Percentiles rank a stretch among this genome's conserved stretches.
Conservation (phyloP, 148 eudicot genomes). For the Rhododendron henanense region DNA sequence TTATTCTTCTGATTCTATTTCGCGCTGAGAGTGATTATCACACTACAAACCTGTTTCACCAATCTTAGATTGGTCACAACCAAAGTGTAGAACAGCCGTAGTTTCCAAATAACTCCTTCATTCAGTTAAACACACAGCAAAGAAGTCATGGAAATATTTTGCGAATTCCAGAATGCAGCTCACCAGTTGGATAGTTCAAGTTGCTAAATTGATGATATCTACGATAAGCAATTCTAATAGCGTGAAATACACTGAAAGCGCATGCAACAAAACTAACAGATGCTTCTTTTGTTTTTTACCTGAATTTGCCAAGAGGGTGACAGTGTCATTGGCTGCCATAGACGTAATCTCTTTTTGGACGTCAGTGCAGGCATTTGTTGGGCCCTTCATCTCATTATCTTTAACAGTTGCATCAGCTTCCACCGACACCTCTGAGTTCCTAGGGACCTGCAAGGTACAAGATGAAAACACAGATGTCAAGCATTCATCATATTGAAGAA, state of each 20-base stretch:
- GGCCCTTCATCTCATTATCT: not conserved
- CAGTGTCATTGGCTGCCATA: conserved; percentile 12
- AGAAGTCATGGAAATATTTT: not conserved
- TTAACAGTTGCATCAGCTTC: conserved; percentile 6
- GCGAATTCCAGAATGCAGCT: not conserved
- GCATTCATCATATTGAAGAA: not conserved
- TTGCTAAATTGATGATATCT: not conserved
- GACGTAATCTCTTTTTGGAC: conserved; percentile 15
- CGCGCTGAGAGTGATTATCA: not conserved
- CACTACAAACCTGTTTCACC: not conserved
- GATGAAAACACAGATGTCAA: not conserved
- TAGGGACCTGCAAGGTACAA: conserved; percentile 9
- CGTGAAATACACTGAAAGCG: not conserved
- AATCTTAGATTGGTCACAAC: not conserved
- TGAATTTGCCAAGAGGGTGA: conserved; percentile 18
- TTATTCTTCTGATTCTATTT: conserved; percentile 3
- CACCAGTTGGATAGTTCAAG: conserved; percentile 2
- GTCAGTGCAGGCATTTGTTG: conserved; percentile 1
- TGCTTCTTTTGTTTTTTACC: conserved; percentile 17
- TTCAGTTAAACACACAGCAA: not conserved
- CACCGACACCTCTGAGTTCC: not conserved
- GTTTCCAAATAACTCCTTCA: not conserved
- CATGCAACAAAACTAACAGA: not conserved
- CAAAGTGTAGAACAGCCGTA: not conserved
- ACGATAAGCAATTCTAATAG: not conserved